These are phyloP conservation scores for Capsella rubella DNA, from an alignment of 441 rosid genomes.

Conservation along the genomic window DNA sequence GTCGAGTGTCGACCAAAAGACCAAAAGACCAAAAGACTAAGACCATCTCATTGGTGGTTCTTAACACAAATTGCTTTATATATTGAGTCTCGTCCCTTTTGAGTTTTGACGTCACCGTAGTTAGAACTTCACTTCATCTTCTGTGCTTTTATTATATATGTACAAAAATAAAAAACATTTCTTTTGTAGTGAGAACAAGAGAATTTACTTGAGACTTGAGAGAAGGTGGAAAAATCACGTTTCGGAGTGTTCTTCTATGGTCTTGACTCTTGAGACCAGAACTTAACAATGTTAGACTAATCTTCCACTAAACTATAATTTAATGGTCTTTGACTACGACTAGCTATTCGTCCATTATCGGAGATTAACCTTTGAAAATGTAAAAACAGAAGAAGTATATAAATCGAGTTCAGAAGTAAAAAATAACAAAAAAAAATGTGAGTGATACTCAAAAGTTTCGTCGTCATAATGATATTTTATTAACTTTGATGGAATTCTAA, in stretches of 20 bases:
- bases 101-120: constrained; percentile 20
- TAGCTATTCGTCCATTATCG: background rate
- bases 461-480: constrained; percentile 19
- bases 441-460: background rate
- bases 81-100: background rate
- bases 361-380: background rate
- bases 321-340: background rate
- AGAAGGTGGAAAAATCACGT: constrained; percentile 6
- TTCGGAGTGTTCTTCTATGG: constrained; percentile 11
- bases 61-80: too few relatives aligned
- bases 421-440: background rate
- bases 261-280: background rate
- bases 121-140: constrained; percentile 23
- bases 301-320: constrained; percentile 15
- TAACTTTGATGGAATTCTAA: constrained; percentile 30
- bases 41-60: too few relatives aligned
- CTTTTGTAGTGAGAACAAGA: background rate
- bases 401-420: background rate
- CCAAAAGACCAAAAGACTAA: constrained; percentile 1
- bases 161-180: background rate
- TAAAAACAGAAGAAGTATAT: background rate
- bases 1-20: constrained; percentile 31
- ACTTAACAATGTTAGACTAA: background rate
- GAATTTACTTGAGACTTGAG: background rate
- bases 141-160: background rate